Base-by-base conservation (phyloP, 192 early-diverging fungal genomes). In the Blastocladiella britannica region DNA sequence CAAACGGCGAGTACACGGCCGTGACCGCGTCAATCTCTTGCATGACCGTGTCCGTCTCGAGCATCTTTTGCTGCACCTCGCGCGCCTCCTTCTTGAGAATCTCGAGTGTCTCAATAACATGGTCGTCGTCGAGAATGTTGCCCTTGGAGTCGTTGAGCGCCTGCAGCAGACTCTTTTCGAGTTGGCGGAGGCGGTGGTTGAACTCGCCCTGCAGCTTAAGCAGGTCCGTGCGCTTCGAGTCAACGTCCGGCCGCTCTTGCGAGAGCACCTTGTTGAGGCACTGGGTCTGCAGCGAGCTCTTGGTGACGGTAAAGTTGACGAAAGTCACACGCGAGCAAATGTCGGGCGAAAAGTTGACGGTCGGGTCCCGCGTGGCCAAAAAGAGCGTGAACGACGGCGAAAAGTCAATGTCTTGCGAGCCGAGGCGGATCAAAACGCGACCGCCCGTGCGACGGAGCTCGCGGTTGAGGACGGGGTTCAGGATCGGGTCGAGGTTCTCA, bases 301-400 rank as follows among this genome's bases (percentile, higher is more conserved):
- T 82, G 18, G 96, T 99, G 20, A 97, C 87, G 0, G 94, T 93
- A 63, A 97, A 99, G 81, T 97, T 99, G 52, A 99, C 91, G 72
- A 99, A 93, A 2, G 96, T 97, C 4, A 97, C 93, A 47, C 96
- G 85, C 62, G 82, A 85, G 75, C 85, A 92, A 20, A 99, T 80
- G 63, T 99, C 96, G 0, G 96, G 91, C n/a, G 87, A 73, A 75
- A 97, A 95, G 65, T 74, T 70, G 29, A 91, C 86, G 3, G 87
- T 83, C 15, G 96, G 87, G 64, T 99, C 91, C 59, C 91, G 81
- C 3, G 94, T 99, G 5, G 89, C 75, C 62, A 99, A 65, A 74
- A 92, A 94, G 25, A 97, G 67, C 3, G 83, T 87, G 71, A 99
- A 99, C 12, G 89, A 73, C 12, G 96, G 94, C 28, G 93, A 97